phyloP scores from a whole-genome alignment of 305 asterid genomes.

The Fraxinus albicans region DNA sequence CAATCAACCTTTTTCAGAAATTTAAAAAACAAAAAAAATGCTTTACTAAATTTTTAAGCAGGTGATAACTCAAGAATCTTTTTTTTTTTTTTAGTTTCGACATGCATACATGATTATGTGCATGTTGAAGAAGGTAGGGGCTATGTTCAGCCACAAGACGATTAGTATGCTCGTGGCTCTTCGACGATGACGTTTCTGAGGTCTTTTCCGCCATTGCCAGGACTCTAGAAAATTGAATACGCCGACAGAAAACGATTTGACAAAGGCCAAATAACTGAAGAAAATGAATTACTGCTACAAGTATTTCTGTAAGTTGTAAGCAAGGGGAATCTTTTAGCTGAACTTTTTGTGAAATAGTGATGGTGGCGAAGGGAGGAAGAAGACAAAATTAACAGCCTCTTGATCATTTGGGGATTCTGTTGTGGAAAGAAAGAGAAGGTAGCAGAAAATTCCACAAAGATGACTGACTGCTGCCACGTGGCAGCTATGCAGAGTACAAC shows the following conservation, averaged over 20 bases:
- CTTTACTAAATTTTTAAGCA: neutral
- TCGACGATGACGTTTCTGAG: slow-evolving; percentile 42
- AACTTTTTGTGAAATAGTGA: slow-evolving; percentile 15
- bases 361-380: slow-evolving; percentile 30
- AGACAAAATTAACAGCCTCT: slow-evolving; percentile 34
- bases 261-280: slow-evolving; percentile 34
- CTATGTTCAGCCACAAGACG: slow-evolving; percentile 87
- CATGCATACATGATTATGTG: slow-evolving; percentile 75
- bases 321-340: slow-evolving; percentile 10
- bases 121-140: slow-evolving; percentile 95
- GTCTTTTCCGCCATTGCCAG: slow-evolving; percentile 64
- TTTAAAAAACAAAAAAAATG: neutral
- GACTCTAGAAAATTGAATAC: slow-evolving; percentile 35
- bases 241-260: slow-evolving; percentile 37
- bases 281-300: neutral
- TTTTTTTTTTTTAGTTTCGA: neutral
- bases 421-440: neutral
- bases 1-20: slow-evolving; percentile 66
- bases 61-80: neutral
- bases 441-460: slow-evolving; percentile 26
- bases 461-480: slow-evolving; percentile 25
- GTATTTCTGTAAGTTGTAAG: neutral
- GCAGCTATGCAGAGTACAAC: slow-evolving; percentile 4
- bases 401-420: slow-evolving; percentile 41
- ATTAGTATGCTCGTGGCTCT: slow-evolving; percentile 50